phyloP scores from a whole-genome alignment of 1,139 yeast genomes.

The Zygoascus sp. region DNA sequence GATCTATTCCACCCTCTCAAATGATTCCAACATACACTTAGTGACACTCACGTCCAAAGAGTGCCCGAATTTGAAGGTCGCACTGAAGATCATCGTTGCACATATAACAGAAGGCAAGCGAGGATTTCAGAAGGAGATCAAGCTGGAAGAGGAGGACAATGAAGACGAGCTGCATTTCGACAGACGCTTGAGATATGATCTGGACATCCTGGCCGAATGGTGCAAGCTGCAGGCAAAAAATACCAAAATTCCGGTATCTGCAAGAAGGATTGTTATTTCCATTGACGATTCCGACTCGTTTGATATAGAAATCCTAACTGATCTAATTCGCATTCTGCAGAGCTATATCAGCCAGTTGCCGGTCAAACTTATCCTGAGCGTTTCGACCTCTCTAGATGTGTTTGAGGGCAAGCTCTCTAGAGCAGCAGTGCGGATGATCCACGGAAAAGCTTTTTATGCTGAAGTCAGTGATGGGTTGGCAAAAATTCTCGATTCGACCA shows the following conservation, averaged over 20 bases:
- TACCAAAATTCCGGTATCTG: constrained; percentile 15
- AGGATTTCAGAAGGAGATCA: constrained; percentile 19
- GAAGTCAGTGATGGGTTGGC: constrained; percentile 22
- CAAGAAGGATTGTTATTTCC: constrained; percentile 41
- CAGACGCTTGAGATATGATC: constrained; percentile 46
- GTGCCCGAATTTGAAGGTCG: constrained; percentile 35
- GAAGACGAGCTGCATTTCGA: constrained; percentile 28
- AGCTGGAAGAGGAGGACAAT: constrained; percentile 16
- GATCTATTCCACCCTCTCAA: constrained; percentile 19
- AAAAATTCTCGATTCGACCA: constrained; percentile 22
- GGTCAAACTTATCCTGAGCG: constrained; percentile 48
- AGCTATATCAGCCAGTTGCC: constrained; percentile 38
- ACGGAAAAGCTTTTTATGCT: constrained; percentile 27
- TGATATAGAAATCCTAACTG: constrained; percentile 48
- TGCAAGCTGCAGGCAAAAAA: constrained; percentile 27
- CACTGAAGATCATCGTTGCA: constrained; percentile 38
- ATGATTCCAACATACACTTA: constrained; percentile 18
- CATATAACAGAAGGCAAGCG: constrained; percentile 28
- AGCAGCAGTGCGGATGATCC: constrained; percentile 26
- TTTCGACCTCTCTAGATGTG: constrained; percentile 47
- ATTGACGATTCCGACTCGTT: constrained; percentile 66
- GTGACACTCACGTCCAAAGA: constrained; percentile 34
- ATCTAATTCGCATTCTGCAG: constrained; percentile 46
- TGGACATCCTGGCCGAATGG: constrained; percentile 52
- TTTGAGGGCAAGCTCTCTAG: constrained; percentile 43